A percentile compares a stretch with the other conserved stretches of the same genome.
phyloP scores from a whole-genome alignment of 805 yeast genomes.

The Wickerhamiella siamensis region DNA sequence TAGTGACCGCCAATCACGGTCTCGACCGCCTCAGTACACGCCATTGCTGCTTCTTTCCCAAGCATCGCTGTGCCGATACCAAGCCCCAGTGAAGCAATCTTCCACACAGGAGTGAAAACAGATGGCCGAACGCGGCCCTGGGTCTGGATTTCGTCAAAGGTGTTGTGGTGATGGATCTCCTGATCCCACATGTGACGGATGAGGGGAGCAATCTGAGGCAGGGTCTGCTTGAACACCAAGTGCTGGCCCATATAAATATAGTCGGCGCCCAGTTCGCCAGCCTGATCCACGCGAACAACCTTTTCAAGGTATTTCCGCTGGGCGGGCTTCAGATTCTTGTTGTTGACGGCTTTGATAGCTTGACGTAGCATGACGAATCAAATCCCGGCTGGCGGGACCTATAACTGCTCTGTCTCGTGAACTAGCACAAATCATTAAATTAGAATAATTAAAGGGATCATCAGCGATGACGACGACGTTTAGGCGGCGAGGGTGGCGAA shows the following conservation, averaged over 20 bases:
- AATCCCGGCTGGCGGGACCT: too few relatives aligned
- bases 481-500: too few relatives aligned
- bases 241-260: slow-evolving; percentile 87
- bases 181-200: slow-evolving; percentile 97
- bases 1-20: slow-evolving; percentile 96
- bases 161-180: slow-evolving; percentile 77
- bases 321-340: slow-evolving; percentile 12
- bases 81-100: slow-evolving; percentile 70
- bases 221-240: slow-evolving; percentile 50
- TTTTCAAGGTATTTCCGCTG: slow-evolving; percentile 19
- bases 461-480: too few relatives aligned
- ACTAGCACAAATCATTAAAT: too few relatives aligned
- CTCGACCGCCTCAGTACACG: slow-evolving; percentile 97
- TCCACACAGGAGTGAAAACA: slow-evolving; percentile 84
- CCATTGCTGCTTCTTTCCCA: slow-evolving; percentile 97
- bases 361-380: slow-evolving; percentile 2
- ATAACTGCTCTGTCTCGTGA: too few relatives aligned
- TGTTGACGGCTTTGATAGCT: slow-evolving; percentile 19
- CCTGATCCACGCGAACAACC: slow-evolving; percentile 80
- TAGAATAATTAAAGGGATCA: too few relatives aligned
- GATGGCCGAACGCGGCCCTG: slow-evolving; percentile 82
- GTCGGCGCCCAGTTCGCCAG: slow-evolving; percentile 95
- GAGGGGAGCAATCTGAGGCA: slow-evolving; percentile 65
- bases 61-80: slow-evolving; percentile 78
- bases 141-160: slow-evolving; percentile 66